Evolutionary conservation across 208 protist species (phyloP), one percentile per base, ranked within the genome.

Genomic region (Crithidia mellificae): DNA sequence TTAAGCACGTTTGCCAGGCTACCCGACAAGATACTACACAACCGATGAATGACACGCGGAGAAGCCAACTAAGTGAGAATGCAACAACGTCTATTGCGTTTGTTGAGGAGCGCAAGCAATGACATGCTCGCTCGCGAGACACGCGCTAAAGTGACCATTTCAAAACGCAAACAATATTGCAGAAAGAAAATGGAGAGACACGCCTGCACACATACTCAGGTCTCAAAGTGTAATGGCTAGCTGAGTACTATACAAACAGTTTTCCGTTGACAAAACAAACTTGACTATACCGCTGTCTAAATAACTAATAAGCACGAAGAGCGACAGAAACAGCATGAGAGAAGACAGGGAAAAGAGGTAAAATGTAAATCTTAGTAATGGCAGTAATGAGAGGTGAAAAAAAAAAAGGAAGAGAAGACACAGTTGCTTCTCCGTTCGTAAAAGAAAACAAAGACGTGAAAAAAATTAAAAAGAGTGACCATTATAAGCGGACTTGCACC

Each of bases 361-460:
- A 58, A 46, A 58, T 44, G 41, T 20, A 12, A 46, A 46, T 6
- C 4, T 20, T n/a, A 46, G 41, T 6, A 46, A n/a, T 46, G 41
- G 41, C n/a, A 46, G 41, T 46, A 46, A 46, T n/a, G n/a, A n/a
- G n/a, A n/a, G 36, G 27, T 6, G 47, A 67, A 30, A 67, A 46
- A 5, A 11, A 11, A 38, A 38, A 11, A 38, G 34, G 11, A 11
- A 38, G 34, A 38, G 34, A 38, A 11, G 11, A 11, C 34, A 38
- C 7, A 5, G 11, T 38, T 38, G 34, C 34, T 38, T 11, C 34
- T 38, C 34, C 34, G 34, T 12, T 5, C 34, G 34, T 38, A 38
- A 38, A 5, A 38, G 34, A 38, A 38, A 38, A 38, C 34, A 11
- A 38, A 5, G 11, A 38, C 5, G 11, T 11, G 11, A 38, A 38